phyloP scores from a whole-genome alignment of 2,329 filamentous ascomycete species.

The Aspergillus aculeatinus region DNA sequence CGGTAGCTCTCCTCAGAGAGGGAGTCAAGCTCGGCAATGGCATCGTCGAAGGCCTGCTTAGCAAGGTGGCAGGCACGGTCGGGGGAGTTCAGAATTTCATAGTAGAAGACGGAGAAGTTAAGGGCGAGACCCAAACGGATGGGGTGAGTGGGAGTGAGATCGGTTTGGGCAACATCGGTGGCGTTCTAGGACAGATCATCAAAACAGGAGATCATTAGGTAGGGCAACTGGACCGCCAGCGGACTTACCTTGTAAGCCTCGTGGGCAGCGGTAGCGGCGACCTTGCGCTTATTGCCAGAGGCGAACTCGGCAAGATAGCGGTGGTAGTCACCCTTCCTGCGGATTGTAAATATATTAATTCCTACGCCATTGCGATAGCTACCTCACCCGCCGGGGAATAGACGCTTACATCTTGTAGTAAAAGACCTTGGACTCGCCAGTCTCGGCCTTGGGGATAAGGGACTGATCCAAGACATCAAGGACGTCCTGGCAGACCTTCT shows the following conservation, averaged over 20 bases:
- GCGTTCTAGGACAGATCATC: slow-evolving; percentile 63
- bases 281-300: slow-evolving; percentile 91
- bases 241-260: slow-evolving; percentile 92
- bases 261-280: slow-evolving; percentile 87
- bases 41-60: slow-evolving; percentile 98
- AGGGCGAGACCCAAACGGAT: slow-evolving; percentile 96
- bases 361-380: slow-evolving; percentile 65
- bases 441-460: slow-evolving; percentile 92
- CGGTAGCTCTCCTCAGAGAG: slow-evolving; percentile 98
- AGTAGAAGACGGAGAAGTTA: slow-evolving; percentile 99
- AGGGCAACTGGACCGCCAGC: not conserved
- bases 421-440: slow-evolving; percentile 98
- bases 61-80: slow-evolving; percentile 97
- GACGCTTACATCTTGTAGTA: slow-evolving; percentile 98
- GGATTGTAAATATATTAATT: slow-evolving; percentile 62
- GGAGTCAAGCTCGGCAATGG: slow-evolving; percentile 97
- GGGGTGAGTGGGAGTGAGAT: slow-evolving; percentile 94
- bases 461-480: slow-evolving; percentile 90
- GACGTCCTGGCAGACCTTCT: slow-evolving; percentile 97
- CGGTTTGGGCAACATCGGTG: slow-evolving; percentile 96
- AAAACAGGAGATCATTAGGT: not conserved
- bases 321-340: slow-evolving; percentile 99
- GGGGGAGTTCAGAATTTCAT: slow-evolving; percentile 97
- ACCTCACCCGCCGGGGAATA: not conserved
- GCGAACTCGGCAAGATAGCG: slow-evolving; percentile 98